Evolutionary conservation across 2,329 filamentous ascomycete species (phyloP), one percentile per base, ranked within the genome.

Genomic region (Fusarium annulatum): DNA sequence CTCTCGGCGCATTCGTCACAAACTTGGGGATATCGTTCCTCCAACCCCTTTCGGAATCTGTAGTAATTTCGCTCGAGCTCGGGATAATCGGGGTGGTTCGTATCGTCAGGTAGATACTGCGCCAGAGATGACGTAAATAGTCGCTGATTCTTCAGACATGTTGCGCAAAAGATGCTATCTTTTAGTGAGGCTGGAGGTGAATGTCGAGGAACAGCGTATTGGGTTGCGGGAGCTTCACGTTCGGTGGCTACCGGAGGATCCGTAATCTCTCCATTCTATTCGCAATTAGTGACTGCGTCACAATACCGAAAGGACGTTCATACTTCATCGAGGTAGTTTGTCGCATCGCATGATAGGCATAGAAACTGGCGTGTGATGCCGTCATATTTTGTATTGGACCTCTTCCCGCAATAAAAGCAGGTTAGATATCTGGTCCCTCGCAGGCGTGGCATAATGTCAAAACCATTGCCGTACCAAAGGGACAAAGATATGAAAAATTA

Each of bases 321-420:
- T 84, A 96, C 95, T 85, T 96, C 88, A 80, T 99, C 96, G 38
- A 98, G 86, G 84, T 94, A 93, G 82, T 98, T 99, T 67, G 92
- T 91, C 23, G 95, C 93, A 77, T 96, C 93, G 85, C 96, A 99
- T 69, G 88, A 85, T 26, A 88, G 84, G 82, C 95, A 97, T 51
- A 91, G 86, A 83, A 95, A 97, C 78, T 90, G 88, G 80, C 86
- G 87, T 64, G 90, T 86, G 59, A 80, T 79, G 36, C 89, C 88
- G 76, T 90, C 88, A 77, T 88, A 91, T 72, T 83, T 85, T 63
- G 89, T 86, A 39, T 86, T 85, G 39, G 92, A 93, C 76, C 88
- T 90, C 80, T 87, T 87, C 76, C 93, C 92, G 82, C 95, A 97
- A 82, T 96, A 97, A 85, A 97, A 96, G 86, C 95, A 97, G 72